These are phyloP conservation scores for Halophytophthora polymorphica DNA, from an alignment of 352 stramenopile species.

Conservation along the genomic window DNA sequence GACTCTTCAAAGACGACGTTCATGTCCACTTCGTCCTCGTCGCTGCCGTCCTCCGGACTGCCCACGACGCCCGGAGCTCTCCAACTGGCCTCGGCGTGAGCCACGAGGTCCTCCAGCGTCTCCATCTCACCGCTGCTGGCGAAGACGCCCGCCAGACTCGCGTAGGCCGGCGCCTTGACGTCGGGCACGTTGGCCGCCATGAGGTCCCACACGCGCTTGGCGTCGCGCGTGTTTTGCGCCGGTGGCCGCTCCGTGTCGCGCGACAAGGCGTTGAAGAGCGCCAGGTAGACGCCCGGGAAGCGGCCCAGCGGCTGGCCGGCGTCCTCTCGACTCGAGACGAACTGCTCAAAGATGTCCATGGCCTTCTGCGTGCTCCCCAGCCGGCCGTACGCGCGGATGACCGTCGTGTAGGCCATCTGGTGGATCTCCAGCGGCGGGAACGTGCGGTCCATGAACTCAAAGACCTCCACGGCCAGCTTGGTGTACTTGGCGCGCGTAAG, in stretches of 20 bases:
- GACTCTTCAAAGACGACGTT: conserved; percentile 19
- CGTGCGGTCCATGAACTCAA: conserved; percentile 49
- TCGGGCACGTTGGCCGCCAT: conserved; percentile 66
- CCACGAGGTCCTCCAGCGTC: conserved; percentile 61
- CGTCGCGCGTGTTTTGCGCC: conserved; percentile 63
- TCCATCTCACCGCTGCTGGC: conserved; percentile 69
- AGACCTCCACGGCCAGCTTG: conserved; percentile 59
- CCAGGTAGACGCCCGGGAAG: conserved; percentile 61
- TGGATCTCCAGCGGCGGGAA: conserved; percentile 49
- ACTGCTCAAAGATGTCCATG: conserved; percentile 69
- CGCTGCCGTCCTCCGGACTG: conserved; percentile 28
- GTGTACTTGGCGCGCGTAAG: conserved; percentile 56
- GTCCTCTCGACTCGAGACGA: conserved; percentile 43
- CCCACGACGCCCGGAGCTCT: conserved; percentile 20
- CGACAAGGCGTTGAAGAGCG: conserved; percentile 81
- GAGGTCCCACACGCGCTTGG: conserved; percentile 71
- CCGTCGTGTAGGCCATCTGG: conserved; percentile 53
- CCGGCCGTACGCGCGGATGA: conserved; percentile 68
- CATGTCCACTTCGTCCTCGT: conserved; percentile 25
- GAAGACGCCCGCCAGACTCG: conserved; percentile 80
- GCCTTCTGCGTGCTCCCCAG: conserved; percentile 61
- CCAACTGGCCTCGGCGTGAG: conserved; percentile 47
- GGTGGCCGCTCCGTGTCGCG: conserved; percentile 60
- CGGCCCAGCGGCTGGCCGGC: conserved; percentile 24
- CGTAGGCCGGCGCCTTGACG: conserved; percentile 69